These are phyloP conservation scores for Quercus bicolor DNA, from an alignment of 306 rosid genomes.

Conservation along the genomic window DNA sequence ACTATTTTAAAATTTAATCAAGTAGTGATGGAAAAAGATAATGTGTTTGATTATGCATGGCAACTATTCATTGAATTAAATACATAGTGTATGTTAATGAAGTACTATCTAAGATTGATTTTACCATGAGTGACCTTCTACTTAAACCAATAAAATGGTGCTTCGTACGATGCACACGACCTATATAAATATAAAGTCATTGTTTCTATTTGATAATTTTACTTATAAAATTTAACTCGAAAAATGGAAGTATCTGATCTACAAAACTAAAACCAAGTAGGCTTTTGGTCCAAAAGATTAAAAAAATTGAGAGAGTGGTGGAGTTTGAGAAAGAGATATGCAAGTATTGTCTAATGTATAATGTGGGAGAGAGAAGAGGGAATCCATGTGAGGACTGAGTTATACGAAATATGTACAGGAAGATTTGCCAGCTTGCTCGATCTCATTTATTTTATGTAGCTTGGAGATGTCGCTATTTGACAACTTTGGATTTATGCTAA, in stretches of 20 bases:
- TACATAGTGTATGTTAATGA: background rate
- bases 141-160: constrained; percentile 17
- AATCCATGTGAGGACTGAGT: constrained; percentile 59
- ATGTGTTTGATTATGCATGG: background rate
- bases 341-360: constrained; percentile 29
- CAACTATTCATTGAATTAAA: background rate
- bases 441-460: constrained; percentile 35
- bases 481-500: constrained; percentile 30
- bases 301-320: constrained; percentile 31
- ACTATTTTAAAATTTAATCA: background rate
- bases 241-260: constrained; percentile 9
- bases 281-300: constrained; percentile 33
- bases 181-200: background rate
- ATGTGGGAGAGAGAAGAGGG: constrained; percentile 30
- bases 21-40: background rate
- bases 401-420: constrained; percentile 31
- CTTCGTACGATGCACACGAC: constrained; percentile 16
- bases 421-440: constrained; percentile 57
- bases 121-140: background rate
- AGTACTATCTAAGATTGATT: background rate
- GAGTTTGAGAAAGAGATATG: constrained; percentile 41
- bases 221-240: background rate
- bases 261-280: constrained; percentile 19
- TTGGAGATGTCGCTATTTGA: constrained; percentile 43
- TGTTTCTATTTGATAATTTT: background rate